A percentile compares a stretch with the other conserved stretches of the same genome.
phyloP scores from a whole-genome alignment of 805 yeast genomes.

The Blastobotrys mokoenaii region DNA sequence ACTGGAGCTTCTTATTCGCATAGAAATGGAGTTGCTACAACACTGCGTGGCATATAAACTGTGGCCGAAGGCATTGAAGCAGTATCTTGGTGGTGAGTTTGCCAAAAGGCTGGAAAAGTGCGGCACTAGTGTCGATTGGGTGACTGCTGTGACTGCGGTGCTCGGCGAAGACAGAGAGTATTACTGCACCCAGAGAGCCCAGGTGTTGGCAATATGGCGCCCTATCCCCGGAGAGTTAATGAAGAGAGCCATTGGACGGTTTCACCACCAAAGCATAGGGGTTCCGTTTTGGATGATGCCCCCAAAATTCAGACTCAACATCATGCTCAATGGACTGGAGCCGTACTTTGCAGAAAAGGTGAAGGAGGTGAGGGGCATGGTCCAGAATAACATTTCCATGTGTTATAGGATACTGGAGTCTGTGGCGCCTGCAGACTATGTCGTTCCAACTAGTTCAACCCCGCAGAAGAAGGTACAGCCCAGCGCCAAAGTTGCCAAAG shows the following conservation, averaged over 20 bases:
- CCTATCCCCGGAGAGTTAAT: not conserved
- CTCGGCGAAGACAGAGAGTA: not conserved
- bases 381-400: not conserved
- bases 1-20: not conserved
- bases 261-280: not conserved
- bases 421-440: not conserved
- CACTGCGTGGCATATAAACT: not conserved
- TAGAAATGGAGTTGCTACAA: not conserved
- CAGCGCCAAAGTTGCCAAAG: too few relatives aligned
- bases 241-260: not conserved
- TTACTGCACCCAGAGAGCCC: not conserved
- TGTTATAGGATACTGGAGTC: not conserved
- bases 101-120: not conserved
- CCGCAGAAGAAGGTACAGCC: too few relatives aligned
- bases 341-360: not conserved
- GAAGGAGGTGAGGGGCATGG: not conserved
- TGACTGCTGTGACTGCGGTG: not conserved
- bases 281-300: constrained; percentile 2
- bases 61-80: not conserved
- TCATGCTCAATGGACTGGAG: constrained; percentile 1
- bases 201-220: not conserved
- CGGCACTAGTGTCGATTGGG: not conserved
- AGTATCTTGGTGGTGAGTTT: not conserved
- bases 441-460: not conserved
- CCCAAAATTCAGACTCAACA: not conserved